Conservation (phyloP, 306 rosid genomes). For the Canavalia ensiformis region DNA sequence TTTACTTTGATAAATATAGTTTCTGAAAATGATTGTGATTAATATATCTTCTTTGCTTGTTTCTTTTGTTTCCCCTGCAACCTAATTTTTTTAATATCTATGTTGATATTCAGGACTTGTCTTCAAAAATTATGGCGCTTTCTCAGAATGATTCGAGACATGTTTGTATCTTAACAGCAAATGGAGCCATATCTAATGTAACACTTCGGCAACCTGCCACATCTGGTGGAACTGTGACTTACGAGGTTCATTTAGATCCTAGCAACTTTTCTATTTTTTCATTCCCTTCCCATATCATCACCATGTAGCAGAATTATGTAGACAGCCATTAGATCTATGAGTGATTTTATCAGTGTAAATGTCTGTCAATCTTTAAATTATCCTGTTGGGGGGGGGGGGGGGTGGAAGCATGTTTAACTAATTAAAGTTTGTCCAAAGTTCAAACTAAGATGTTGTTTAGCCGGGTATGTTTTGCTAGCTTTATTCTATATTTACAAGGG, state of each 20-base stretch:
- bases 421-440: not conserved
- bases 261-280: constrained; percentile 6
- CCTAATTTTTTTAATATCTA: not conserved
- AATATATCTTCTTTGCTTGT: not conserved
- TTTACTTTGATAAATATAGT: not conserved
- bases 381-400: not conserved
- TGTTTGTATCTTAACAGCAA: constrained; percentile 73
- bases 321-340: constrained; percentile 1
- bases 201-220: constrained; percentile 74
- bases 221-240: constrained; percentile 83
- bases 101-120: constrained; percentile 66
- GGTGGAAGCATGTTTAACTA: not conserved
- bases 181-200: constrained; percentile 78
- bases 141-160: constrained; percentile 69
- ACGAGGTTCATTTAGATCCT: constrained; percentile 71
- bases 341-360: constrained; percentile 9
- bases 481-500: not conserved
- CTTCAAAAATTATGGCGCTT: constrained; percentile 66
- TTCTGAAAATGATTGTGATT: constrained; percentile 6
- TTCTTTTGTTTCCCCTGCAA: not conserved
- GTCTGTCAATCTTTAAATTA: constrained; percentile 22
- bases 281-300: not conserved
- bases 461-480: constrained; percentile 6
- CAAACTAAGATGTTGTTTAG: not conserved
- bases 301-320: not conserved